Evolutionary conservation across 768 basidiomycete species (phyloP).

Genomic region (Udeniomyces megalosporus): DNA sequence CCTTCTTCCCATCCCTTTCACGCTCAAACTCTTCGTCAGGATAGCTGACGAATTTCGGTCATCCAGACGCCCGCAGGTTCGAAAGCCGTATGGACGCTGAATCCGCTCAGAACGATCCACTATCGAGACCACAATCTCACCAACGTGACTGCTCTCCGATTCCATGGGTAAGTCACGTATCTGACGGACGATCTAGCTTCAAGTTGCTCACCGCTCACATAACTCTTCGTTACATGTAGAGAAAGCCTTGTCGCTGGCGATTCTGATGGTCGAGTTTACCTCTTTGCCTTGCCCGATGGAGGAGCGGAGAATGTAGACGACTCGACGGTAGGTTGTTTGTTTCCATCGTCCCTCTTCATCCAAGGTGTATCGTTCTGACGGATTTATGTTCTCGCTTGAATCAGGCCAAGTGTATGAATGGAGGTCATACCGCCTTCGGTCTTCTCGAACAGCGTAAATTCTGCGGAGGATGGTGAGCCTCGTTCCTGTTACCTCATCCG

Average conservation of each 20-base stretch:
- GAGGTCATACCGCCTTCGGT: slow-evolving; percentile 1
- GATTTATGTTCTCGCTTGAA: too few relatives aligned
- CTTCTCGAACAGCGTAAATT: slow-evolving; percentile 1
- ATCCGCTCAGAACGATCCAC: slow-evolving; percentile 50
- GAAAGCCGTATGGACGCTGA: slow-evolving; percentile 55
- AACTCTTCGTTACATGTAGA: slow-evolving; percentile 12
- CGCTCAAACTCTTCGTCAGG: neutral
- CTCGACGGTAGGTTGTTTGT: too few relatives aligned
- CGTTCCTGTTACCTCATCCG: neutral
- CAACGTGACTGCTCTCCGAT: slow-evolving; percentile 59
- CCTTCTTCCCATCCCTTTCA: neutral
- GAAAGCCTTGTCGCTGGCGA: slow-evolving; percentile 27
- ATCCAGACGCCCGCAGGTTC: slow-evolving; percentile 47
- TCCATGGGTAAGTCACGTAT: slow-evolving; percentile 48
- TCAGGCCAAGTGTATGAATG: slow-evolving; percentile 25
- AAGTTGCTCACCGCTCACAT: neutral
- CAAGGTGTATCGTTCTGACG: too few relatives aligned
- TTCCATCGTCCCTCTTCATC: too few relatives aligned
- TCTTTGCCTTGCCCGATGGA: slow-evolving; percentile 30
- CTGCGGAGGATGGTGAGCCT: neutral
- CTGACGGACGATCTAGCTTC: neutral
- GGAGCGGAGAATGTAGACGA: slow-evolving; percentile 27
- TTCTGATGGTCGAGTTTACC: slow-evolving; percentile 21
- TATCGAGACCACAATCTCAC: slow-evolving; percentile 37
- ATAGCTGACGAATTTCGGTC: too few relatives aligned